Conservation (phyloP, 1,284 basidiomycete genomes). For the Cutaneotrichosporon mucoides region DNA sequence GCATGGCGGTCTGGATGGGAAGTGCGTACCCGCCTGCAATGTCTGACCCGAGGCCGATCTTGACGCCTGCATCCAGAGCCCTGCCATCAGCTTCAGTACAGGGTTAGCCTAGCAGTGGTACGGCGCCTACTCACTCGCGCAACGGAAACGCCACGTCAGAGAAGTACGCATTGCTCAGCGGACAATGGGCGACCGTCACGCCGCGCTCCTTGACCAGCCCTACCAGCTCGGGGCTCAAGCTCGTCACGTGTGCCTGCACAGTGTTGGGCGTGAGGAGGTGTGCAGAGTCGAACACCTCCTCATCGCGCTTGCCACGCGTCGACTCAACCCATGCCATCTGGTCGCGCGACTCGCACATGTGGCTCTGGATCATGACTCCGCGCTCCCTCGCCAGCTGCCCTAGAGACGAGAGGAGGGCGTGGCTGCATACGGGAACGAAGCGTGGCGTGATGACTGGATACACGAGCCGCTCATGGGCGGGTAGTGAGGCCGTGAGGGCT, state of each 20-base stretch:
- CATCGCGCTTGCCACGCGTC: constrained; percentile 62
- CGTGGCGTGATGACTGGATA: constrained; percentile 76
- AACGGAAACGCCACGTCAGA: constrained; percentile 67
- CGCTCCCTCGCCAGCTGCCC: constrained; percentile 54
- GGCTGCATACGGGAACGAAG: constrained; percentile 74
- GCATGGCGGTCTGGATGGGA: constrained; percentile 71
- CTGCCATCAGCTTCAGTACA: constrained; percentile 8
- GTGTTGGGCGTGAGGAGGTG: constrained; percentile 61
- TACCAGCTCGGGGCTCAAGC: constrained; percentile 57
- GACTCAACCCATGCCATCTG: constrained; percentile 65
- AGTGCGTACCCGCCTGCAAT: constrained; percentile 75
- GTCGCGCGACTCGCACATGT: constrained; percentile 69
- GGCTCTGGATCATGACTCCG: constrained; percentile 63
- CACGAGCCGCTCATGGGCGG: constrained; percentile 56
- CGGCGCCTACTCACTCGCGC: constrained; percentile 53
- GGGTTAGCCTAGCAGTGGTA: no score
- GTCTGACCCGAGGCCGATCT: constrained; percentile 75
- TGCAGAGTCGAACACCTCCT: constrained; percentile 61
- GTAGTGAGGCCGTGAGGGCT: constrained; percentile 50
- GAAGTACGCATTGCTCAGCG: constrained; percentile 79
- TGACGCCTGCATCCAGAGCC: constrained; percentile 60
- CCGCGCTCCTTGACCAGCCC: constrained; percentile 55
- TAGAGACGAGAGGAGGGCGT: constrained; percentile 61
- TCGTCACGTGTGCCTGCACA: constrained; percentile 81
- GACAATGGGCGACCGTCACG: constrained; percentile 73